Base-by-base conservation (phyloP, 2,329 filamentous ascomycete species). In the Plectosphaerella sp. region DNA sequence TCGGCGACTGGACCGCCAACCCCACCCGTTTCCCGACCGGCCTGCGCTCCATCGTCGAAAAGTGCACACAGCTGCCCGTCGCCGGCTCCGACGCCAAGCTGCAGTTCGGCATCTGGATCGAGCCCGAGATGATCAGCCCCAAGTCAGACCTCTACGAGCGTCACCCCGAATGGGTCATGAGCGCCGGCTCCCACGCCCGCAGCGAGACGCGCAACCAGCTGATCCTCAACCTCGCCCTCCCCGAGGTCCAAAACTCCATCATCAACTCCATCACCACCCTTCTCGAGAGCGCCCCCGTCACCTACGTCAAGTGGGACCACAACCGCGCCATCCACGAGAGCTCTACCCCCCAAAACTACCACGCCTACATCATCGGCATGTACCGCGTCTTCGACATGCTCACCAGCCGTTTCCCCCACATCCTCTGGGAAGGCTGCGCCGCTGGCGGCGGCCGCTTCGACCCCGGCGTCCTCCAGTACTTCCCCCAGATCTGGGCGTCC, bases 301-400 rank as follows among this genome's bases (percentile, higher is more conserved):
- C 68, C 10, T 87, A 87, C 54, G 75, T 87, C 54, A 87, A 87
- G 58, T 87, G 83, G 84, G 84, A 87, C 57, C 84, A 86, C 64
- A 87, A 87, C 65, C 72, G 84, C 5, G 83, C 76, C 1, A 82
- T 86, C 45, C 81, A 86, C 60, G 83, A 87, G 63, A 74, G 74
- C 45, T 67, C 81, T 0, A 72, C 71, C 0, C 81, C 83, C 0
- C 71, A 74, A 1, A 76, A 73, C 7, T 69, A 77, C 57, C 82
- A 87, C 61, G 66, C 71, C 2, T 86, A 87, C 63, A 85, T 87
- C 59, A 68, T 87, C 0, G 84, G 84, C 4, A 64, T 87, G 49
- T 87, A 87, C 62, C 76, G 69, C 48, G 81, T 87, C 8, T 81
- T 86, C 47, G 74, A 84, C 39, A 76, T 73, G 1, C 69, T 87